Percentiles rank a stretch among this genome's conserved stretches.
phyloP scores from a whole-genome alignment of 306 rosid genomes.

The Cucurbita argyrosperma region DNA sequence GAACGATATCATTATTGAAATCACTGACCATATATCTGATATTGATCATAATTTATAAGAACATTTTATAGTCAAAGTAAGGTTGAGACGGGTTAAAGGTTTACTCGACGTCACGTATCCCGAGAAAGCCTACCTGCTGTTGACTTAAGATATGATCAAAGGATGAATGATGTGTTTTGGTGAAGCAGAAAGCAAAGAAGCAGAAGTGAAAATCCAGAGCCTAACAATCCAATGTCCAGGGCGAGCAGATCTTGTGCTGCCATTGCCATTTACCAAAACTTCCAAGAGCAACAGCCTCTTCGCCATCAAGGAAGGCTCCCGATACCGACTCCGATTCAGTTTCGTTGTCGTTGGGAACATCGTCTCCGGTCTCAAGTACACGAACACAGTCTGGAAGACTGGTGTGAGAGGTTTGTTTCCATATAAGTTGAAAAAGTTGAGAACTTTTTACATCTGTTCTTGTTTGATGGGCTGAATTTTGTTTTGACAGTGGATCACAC shows the following conservation, averaged over 20 bases:
- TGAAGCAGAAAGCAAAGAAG: conserved; percentile 58
- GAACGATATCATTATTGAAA: no score
- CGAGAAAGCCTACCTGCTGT: not conserved
- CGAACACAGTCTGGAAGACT: conserved; percentile 55
- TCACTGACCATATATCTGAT: not conserved
- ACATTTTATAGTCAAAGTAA: not conserved
- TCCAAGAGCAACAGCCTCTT: conserved; percentile 46
- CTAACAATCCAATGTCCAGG: conserved; percentile 54
- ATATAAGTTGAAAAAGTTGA: not conserved
- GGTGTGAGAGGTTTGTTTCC: conserved; percentile 48
- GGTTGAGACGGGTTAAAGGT: not conserved
- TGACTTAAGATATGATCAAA: not conserved
- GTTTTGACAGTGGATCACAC: conserved; percentile 48
- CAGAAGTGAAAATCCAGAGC: conserved; percentile 64
- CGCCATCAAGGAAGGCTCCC: conserved; percentile 57
- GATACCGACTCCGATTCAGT: conserved; percentile 38
- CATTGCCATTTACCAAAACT: conserved; percentile 39
- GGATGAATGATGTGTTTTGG: not conserved
- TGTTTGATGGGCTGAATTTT: not conserved
- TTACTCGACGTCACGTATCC: not conserved
- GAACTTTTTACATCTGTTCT: not conserved
- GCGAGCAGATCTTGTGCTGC: conserved; percentile 39
- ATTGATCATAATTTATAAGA: not conserved
- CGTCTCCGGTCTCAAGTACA: conserved; percentile 72
- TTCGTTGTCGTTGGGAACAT: conserved; percentile 56